Evolutionary conservation across 306 rosid genomes (phyloP), one percentile per base, ranked within the genome.

Genomic region (Cucurbita moschata): DNA sequence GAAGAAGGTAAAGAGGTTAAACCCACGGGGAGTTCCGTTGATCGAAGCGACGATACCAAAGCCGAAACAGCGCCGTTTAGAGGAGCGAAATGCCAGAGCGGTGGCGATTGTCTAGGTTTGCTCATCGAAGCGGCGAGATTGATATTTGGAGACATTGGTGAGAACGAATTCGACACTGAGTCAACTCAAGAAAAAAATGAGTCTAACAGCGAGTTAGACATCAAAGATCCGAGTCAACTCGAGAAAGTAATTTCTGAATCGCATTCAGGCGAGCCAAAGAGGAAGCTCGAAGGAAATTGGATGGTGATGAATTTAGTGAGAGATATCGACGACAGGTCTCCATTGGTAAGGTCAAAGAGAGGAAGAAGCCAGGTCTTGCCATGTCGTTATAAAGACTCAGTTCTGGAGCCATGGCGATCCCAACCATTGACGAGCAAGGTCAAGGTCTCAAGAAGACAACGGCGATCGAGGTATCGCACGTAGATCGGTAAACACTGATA

Each of bases 111-210:
- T 62, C 40, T 86, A 7, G 85, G 84, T 72, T 56, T 86, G 62
- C 82, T 86, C 3, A 76, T 83, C 21, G 83, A 86, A 69, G 89
- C 89, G 65, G 86, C 87, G 39, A 81, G 76, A 40, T 79, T 83
- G 26, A 16, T 86, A 7, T 71, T 76, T 2, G 77, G 67, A 6
- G 49, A 61, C 65, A 57, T 83, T 3, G 80, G 35, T 14, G 81
- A 74, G 8, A 71, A 76, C 38, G 83, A 82, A 77, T 76, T 70
- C 0, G 72, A 78, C 51, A 62, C 71, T 6, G 82, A 72, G 61
- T 82, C 42, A 16, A 23, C 71, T 77, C 40, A 65, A 35, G 14
- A 49, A 13, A 12, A 46, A 23, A 26, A 16, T 13, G 43, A 2
- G 49, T 38, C n/a, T 35, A 49, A 21, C 46, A 7, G 10, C 58